phyloP scores from a whole-genome alignment of 495 filamentous ascomycete species.

The Podospora bellae-mahoneyi region DNA sequence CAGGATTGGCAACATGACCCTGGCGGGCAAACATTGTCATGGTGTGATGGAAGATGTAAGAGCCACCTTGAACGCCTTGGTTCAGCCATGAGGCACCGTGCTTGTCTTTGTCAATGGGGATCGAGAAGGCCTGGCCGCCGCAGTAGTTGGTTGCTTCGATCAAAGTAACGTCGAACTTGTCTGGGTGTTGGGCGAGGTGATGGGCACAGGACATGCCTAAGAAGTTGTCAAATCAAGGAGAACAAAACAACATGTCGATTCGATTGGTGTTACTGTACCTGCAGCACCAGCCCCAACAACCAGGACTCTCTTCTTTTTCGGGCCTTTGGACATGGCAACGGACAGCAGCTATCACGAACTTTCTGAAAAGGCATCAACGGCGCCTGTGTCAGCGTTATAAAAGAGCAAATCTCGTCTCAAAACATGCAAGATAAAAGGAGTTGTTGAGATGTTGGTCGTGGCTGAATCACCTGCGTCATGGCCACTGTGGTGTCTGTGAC shows the following conservation, averaged over 20 bases:
- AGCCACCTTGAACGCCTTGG: constrained; percentile 81
- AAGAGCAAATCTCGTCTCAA: not conserved
- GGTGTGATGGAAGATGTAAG: constrained; percentile 75
- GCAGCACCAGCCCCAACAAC: constrained; percentile 64
- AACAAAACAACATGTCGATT: not conserved
- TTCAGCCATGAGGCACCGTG: constrained; percentile 76
- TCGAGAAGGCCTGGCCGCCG: constrained; percentile 81
- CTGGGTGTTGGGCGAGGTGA: constrained; percentile 68
- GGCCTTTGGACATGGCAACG: not conserved
- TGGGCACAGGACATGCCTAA: constrained; percentile 65
- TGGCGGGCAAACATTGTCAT: constrained; percentile 72
- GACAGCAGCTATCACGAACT: not conserved
- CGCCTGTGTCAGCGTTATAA: not conserved
- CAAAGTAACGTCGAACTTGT: constrained; percentile 70
- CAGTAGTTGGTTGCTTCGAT: constrained; percentile 64
- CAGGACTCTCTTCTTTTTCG: constrained; percentile 47
- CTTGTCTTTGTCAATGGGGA: constrained; percentile 62
- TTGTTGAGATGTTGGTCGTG: not conserved
- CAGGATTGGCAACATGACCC: constrained; percentile 62
- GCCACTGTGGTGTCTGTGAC: not conserved
- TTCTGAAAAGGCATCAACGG: not conserved
- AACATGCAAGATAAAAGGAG: not conserved
- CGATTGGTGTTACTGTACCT: constrained; percentile 30
- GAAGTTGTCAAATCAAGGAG: not conserved
- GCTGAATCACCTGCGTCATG: not conserved